Evolutionary conservation across 768 basidiomycete species (phyloP).

Genomic region (Pleurotus eryngii): DNA sequence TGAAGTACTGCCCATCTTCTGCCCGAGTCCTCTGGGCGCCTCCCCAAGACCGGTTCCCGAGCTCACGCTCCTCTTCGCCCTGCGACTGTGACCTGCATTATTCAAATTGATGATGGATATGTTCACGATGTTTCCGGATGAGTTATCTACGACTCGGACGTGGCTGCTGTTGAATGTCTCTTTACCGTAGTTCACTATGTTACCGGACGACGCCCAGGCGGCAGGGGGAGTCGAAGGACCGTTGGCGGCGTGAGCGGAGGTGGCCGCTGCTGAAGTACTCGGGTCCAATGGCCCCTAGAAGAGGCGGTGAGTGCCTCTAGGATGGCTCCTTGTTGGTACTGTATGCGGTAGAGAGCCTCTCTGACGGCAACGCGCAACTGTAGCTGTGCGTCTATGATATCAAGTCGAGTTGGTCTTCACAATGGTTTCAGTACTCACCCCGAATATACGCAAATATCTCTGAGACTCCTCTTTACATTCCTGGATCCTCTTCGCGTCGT

Average conservation of each 20-base stretch:
- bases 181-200: not conserved
- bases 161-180: not conserved
- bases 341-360: constrained; percentile 16
- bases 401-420: not conserved
- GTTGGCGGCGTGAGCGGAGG: too few species aligned
- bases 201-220: not conserved
- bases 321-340: constrained; percentile 2
- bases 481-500: constrained; percentile 14
- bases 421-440: constrained; percentile 12
- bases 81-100: not conserved
- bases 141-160: not conserved
- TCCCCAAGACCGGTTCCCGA: too few species aligned
- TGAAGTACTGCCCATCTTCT: too few species aligned
- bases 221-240: too few species aligned
- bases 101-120: not conserved
- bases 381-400: constrained; percentile 5
- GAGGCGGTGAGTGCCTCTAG: not conserved
- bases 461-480: constrained; percentile 15
- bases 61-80: not conserved
- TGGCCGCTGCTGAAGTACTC: not conserved
- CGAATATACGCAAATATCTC: constrained; percentile 21
- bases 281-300: too few species aligned
- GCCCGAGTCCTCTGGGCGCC: too few species aligned
- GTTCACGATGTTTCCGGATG: not conserved
- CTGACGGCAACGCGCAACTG: constrained; percentile 20